These are phyloP conservation scores for Gyromitra esculenta DNA, from an alignment of 2,329 filamentous ascomycete species.

Conservation along the genomic window DNA sequence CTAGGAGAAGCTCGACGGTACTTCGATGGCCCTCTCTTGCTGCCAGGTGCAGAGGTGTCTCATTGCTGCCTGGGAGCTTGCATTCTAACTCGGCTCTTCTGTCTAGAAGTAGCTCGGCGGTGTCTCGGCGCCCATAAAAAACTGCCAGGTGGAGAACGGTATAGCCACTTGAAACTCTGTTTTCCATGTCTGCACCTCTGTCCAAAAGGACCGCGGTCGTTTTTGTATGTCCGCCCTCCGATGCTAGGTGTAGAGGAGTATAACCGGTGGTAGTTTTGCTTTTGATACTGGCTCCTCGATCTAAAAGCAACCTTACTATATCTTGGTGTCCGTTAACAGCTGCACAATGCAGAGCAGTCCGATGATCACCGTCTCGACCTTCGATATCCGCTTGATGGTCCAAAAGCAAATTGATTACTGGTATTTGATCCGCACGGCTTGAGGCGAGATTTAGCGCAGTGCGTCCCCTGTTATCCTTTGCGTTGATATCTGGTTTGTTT, in stretches of 20 bases:
- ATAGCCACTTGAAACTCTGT: neutral
- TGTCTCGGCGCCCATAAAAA: neutral
- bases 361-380: neutral
- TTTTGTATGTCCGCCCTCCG: neutral
- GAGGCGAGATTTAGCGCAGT: conserved; percentile 7
- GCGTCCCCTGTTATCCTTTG: neutral
- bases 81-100: neutral
- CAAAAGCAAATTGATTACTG: conserved; percentile 13
- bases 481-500: neutral
- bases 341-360: conserved; percentile 7
- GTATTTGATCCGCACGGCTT: neutral
- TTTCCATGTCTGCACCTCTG: conserved; percentile 21
- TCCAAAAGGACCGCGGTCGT: neutral
- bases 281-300: conserved; percentile 5
- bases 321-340: conserved; percentile 18
- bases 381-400: conserved; percentile 28
- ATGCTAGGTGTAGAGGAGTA: neutral
- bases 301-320: conserved; percentile 18
- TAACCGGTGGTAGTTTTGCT: neutral
- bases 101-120: neutral
- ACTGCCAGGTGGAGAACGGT: conserved; percentile 10
- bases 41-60: neutral
- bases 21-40: neutral
- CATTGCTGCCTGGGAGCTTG: too few relatives aligned
- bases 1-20: neutral